Evolutionary conservation across 306 rosid species (phyloP), one percentile per base, ranked within the genome.

Genomic region (Quercus berberidifolia): DNA sequence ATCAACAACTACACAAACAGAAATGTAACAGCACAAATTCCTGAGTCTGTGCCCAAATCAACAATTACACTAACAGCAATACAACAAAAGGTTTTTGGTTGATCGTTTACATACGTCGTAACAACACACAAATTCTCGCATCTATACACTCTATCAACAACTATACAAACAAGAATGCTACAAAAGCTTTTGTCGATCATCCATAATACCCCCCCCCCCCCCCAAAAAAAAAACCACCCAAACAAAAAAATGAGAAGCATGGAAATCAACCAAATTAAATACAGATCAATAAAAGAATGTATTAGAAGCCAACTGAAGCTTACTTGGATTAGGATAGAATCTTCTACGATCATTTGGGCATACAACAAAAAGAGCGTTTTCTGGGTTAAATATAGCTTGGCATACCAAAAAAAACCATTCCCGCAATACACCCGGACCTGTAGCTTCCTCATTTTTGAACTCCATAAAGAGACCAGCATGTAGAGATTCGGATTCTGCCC

Each of bases 331-430:
- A 18, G 98, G 97, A 85, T 79, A 90, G 82, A 94, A 89, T 78
- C 98, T 88, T 84, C 98, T 86, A 31, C 83, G 70, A 65, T 92
- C 96, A 80, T 88, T 83, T 20, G 96, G 97, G 85, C 97, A 92
- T 76, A 97, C 75, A 55, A 89, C 81, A 84, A 92, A 94, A 52
- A 92, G 94, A 25, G 94, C 89, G 77, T 89, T 86, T 73, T 86
- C 82, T 3, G 91, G 92, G 85, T 92, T 83, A 83, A 92, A 94
- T 75, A 94, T 63, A 78, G 84, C 96, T 76, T 86, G 90, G 84
- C 94, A 90, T 56, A 92, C 96, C 91, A 94, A 83, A 78, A 90
- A 31, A 73, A 92, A 89, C 98, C 98, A 94, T 82, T 94, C 98
- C 82, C 92, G 78, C 82, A 90, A 75, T 35, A 94, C 98, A 83